These are phyloP conservation scores for Amphibolis antarctica DNA, from an alignment of 106 monocot species.

Conservation along the genomic window DNA sequence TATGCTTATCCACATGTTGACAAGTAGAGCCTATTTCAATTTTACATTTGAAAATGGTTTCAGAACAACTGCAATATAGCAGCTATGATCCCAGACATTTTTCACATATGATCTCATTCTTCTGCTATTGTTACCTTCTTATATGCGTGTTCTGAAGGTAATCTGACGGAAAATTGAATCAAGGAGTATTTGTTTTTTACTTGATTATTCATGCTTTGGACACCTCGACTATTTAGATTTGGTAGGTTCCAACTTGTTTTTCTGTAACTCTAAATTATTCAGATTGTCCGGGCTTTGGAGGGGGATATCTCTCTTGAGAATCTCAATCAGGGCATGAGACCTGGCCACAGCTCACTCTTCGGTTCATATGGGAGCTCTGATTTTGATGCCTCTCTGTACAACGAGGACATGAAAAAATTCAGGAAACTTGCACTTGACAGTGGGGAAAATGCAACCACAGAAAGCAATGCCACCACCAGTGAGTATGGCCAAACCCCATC, in stretches of 20 bases:
- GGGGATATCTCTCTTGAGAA: conserved; percentile 16
- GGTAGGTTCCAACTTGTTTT: not conserved
- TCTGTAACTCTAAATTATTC: not conserved
- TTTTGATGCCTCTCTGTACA: conserved; percentile 15
- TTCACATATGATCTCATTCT: too few species aligned
- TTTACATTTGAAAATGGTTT: too few species aligned
- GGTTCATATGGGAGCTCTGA: conserved; percentile 16
- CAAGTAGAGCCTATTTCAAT: too few species aligned
- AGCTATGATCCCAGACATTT: too few species aligned
- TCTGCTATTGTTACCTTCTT: too few species aligned
- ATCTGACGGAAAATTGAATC: too few species aligned
- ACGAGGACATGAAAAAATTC: conserved; percentile 25
- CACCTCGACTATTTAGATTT: too few species aligned
- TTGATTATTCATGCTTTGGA: too few species aligned
- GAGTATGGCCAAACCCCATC: conserved; percentile 10
- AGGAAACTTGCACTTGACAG: conserved; percentile 13
- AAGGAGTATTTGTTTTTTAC: too few species aligned
- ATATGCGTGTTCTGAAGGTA: too few species aligned
- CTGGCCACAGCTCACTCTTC: conserved; percentile 19
- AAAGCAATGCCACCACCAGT: conserved; percentile 11
- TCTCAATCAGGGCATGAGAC: conserved; percentile 19
- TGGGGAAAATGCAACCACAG: conserved; percentile 14
- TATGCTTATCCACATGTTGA: too few species aligned
- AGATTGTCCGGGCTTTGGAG: conserved; percentile 22
- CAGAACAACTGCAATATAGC: too few species aligned